These are phyloP conservation scores for Avena atlantica DNA, from an alignment of 176 grass and related monocot genomes.

Conservation along the genomic window DNA sequence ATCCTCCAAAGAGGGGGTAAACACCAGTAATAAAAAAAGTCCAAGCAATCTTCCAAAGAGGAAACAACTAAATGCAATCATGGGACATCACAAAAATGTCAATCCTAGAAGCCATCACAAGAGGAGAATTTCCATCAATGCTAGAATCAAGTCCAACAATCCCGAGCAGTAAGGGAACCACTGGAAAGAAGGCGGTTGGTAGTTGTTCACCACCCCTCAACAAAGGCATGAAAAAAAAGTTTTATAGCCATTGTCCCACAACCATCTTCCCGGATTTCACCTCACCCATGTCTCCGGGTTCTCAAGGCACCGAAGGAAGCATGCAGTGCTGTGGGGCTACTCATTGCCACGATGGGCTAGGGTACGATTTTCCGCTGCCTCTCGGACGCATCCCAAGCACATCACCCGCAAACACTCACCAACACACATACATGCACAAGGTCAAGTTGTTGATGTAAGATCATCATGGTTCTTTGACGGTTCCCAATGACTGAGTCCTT, in stretches of 20 bases:
- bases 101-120: neutral
- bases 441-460: no score
- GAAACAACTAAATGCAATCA: neutral
- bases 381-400: no score
- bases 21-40: neutral
- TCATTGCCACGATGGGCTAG: no score
- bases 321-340: no score
- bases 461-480: no score
- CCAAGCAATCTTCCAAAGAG: neutral
- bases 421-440: no score
- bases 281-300: no score
- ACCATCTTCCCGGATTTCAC: no score
- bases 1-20: neutral
- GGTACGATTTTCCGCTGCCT: no score
- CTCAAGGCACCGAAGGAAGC: no score
- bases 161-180: neutral
- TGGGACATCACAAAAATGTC: neutral
- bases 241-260: neutral
- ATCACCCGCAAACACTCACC: no score
- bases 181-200: neutral
- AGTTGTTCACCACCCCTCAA: neutral
- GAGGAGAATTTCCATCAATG: neutral
- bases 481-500: no score
- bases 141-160: neutral
- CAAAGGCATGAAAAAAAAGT: neutral